Base-by-base conservation (phyloP, 2,329 filamentous ascomycete species). In the Onygenales sp. region DNA sequence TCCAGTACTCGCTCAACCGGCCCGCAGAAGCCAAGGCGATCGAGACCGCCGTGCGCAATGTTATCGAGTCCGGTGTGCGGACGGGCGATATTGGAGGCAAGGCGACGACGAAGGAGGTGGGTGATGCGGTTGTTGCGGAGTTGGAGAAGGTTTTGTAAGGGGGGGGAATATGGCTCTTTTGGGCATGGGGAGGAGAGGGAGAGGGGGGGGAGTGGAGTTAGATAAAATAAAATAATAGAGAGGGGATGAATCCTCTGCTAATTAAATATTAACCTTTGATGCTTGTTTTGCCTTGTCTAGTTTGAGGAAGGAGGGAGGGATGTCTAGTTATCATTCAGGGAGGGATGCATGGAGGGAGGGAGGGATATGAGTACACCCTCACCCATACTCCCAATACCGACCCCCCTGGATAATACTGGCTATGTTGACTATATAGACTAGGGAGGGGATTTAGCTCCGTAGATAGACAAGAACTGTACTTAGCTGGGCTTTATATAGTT, bases 1-100 rank as follows among this genome's bases (percentile, higher is more conserved):
- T 96, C 65, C 86, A 89, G 66, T 97, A 96, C 78, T 95, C 90
- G 11, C 81, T 97, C 55, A 83, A 84, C 64, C 81, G 91, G 60
- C 83, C 86, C 33, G 78, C 82, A 50, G 85, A 96, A 71, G 87
- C 91, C 36, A 79, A 81, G 57, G 82, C 84, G 49, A 82, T 96
- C 58, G 90, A 96, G 74, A 79, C 84, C 56, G 90, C 91, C 3
- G 90, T 95, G 50, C 81, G 82, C 66, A 81, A 79, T 53, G 86
- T 88, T 50, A 86, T 96, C 58, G 90, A 96, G 69, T 79, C 76
- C 52, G 89, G 89, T 38, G 72, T 91, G 47, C 78, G 83, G 58
- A 96, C 92, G 13, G 85, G 81, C 68, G 92, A 97, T 68, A 87
- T 97, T 61, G 89, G 89, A 47, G 92, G 93, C 54, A 80, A 72